A percentile compares a stretch with the other conserved stretches of the same genome.
Conservation (phyloP, 805 yeast genomes). For the Saccharomyces jurei region DNA sequence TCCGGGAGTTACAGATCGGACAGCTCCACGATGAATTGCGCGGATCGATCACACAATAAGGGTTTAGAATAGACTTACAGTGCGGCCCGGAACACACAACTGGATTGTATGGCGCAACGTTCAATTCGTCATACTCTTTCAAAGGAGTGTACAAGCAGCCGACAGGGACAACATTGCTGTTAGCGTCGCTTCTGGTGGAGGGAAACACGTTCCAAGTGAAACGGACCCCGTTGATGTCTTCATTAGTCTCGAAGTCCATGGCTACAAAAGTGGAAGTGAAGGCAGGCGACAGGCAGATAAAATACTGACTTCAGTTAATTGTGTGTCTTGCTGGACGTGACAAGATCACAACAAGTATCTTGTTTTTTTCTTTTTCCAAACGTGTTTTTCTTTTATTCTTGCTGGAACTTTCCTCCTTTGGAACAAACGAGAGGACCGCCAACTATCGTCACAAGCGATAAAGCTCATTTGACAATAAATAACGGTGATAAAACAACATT, state of each 20-base stretch:
- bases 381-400: not conserved
- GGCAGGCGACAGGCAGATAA: not conserved
- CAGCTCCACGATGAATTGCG: conserved; percentile 77
- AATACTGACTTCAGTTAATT: not conserved
- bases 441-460: not conserved
- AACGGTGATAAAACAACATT: not conserved
- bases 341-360: not conserved
- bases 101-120: conserved; percentile 80
- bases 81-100: conserved; percentile 63
- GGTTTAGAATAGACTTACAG: conserved; percentile 82
- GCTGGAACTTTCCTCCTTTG: not conserved
- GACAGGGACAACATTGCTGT: conserved; percentile 86
- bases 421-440: not conserved
- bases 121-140: conserved; percentile 65
- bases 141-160: conserved; percentile 95
- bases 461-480: not conserved
- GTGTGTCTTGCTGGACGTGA: not conserved
- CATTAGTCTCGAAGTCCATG: conserved; percentile 50
- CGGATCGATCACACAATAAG: conserved; percentile 74
- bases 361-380: not conserved
- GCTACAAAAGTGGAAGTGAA: not conserved
- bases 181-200: conserved; percentile 78
- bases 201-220: conserved; percentile 84
- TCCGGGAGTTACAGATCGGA: conserved; percentile 71
- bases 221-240: conserved; percentile 67